Evolutionary conservation across 2,329 filamentous ascomycete genomes (phyloP).

Genomic region (Trichophyton simii): DNA sequence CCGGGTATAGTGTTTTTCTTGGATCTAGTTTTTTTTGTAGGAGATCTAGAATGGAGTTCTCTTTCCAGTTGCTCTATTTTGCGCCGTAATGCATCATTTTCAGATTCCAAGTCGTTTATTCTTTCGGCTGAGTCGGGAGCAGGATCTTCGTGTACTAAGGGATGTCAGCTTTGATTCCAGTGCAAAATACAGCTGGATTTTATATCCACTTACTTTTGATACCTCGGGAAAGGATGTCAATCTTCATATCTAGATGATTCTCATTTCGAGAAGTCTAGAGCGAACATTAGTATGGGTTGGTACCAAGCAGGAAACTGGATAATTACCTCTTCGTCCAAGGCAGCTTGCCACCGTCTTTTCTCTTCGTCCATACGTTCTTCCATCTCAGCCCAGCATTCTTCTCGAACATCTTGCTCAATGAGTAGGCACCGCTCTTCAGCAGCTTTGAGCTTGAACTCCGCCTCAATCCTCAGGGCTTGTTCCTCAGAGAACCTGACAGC

Average conservation of each 20-base stretch:
- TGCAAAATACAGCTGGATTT: conserved; percentile 5
- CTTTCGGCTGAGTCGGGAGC: conserved; percentile 43
- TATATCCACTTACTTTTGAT: conserved; percentile 30
- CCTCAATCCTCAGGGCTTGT: conserved; percentile 53
- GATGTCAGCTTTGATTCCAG: background rate
- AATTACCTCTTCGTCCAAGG: conserved; percentile 57
- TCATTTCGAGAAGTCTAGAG: conserved; percentile 54
- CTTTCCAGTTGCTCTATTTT: conserved; percentile 54
- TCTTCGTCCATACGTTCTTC: conserved; percentile 65
- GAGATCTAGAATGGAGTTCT: conserved; percentile 52
- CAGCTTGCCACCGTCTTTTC: conserved; percentile 66
- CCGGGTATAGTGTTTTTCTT: conserved; percentile 20
- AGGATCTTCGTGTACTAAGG: conserved; percentile 36
- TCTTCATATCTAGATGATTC: conserved; percentile 76
- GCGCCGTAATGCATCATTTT: conserved; percentile 56
- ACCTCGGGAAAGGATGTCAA: conserved; percentile 56
- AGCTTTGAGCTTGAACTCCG: conserved; percentile 59
- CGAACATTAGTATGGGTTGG: conserved; percentile 6
- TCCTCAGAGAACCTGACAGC: conserved; percentile 58
- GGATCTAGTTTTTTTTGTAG: conserved; percentile 39
- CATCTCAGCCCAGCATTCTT: conserved; percentile 80
- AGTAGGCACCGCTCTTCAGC: conserved; percentile 54
- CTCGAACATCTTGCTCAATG: conserved; percentile 71
- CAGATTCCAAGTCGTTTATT: conserved; percentile 53
- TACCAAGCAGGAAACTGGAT: background rate